Base-by-base conservation (phyloP, 352 stramenopile species). In the Globisporangium parvum region DNA sequence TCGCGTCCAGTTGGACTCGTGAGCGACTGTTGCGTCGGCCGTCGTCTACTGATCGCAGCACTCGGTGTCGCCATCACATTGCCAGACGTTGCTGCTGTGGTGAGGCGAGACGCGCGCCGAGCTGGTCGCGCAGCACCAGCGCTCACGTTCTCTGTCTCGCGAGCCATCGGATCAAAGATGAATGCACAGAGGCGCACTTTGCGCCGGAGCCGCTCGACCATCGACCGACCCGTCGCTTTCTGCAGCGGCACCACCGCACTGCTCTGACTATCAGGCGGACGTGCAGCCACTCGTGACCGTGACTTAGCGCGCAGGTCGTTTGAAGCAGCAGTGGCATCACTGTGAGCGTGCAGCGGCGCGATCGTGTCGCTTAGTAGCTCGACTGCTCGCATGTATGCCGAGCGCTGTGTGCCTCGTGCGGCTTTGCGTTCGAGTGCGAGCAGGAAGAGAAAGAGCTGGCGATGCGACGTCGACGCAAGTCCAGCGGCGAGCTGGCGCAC, bases 141-240 rank as follows among this genome's bases (percentile, higher is more conserved):
- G 10, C 31, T 37, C 10, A 28, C 12, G 37, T 24, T 48, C 28
- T n/a, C 53, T 18, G 24, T 37, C 20, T 41, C 18, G 31, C 52
- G 48, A 21, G 35, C 23, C 2, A 70, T 35, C 3, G 58, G 33
- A 1, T 71, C 65, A 21, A 73, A 66, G 1, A 72, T 24, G 9
- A 72, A 56, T 10, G 63, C 44, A 20, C 66, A 77, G 4, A 71
- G 35, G 0, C 69, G 69, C 10, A 77, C 61, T 47, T 69, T 75
- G n/a, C 60, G 63, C 2, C 69, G 63, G 0, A 77, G 31, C 17
- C 63, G 48, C 17, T 75, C 62, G 3, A 71, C 66, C 18, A 73
- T 40, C 15, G 68, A 71, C 31, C 37, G 42, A 6, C 40, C 56
- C 21, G 31, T 23, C 0, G 23, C 1, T 3, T 28, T 15, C 0